A percentile compares a stretch with the other conserved stretches of the same genome.
Conservation (phyloP, 768 basidiomycete species). For the Kwoniella shandongensis region DNA sequence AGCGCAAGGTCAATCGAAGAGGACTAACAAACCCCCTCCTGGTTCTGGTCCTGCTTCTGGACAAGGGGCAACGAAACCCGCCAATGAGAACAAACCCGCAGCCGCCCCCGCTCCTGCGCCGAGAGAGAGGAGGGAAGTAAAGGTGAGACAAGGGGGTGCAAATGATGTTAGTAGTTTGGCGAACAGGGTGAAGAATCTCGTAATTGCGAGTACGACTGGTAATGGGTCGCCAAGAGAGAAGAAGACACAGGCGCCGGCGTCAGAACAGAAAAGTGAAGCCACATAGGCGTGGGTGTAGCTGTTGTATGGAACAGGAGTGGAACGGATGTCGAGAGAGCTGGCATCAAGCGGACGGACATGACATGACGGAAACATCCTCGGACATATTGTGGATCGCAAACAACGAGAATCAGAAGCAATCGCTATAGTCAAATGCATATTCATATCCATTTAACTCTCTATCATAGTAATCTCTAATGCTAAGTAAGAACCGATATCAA, state of each 20-base stretch:
- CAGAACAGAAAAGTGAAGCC: conserved; percentile 1
- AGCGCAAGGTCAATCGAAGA: conserved; percentile 4
- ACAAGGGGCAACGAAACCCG: conserved; percentile 1
- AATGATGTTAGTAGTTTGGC: conserved; percentile 34
- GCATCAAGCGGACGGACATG: too few relatives aligned
- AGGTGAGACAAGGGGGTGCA: conserved; percentile 34
- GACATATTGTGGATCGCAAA: too few relatives aligned
- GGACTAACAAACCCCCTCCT: background rate
- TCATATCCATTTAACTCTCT: background rate
- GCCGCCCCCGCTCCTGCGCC: conserved; percentile 12
- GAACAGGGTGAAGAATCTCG: conserved; percentile 30
- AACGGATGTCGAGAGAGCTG: too few relatives aligned
- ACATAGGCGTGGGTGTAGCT: background rate
- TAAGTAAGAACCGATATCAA: background rate
- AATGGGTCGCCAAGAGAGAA: conserved; percentile 6
- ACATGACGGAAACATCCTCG: too few relatives aligned
- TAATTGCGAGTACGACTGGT: conserved; percentile 29
- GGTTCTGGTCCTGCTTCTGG: background rate
- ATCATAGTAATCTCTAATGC: too few relatives aligned
- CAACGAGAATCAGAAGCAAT: background rate
- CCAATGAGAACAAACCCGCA: background rate
- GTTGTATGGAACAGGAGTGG: background rate
- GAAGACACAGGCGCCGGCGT: background rate
- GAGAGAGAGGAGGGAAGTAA: conserved; percentile 39
- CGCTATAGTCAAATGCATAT: background rate